These are phyloP conservation scores for Yamadazyma spencermartinsiae DNA, from an alignment of 1,139 yeast genomes.

Conservation along the genomic window DNA sequence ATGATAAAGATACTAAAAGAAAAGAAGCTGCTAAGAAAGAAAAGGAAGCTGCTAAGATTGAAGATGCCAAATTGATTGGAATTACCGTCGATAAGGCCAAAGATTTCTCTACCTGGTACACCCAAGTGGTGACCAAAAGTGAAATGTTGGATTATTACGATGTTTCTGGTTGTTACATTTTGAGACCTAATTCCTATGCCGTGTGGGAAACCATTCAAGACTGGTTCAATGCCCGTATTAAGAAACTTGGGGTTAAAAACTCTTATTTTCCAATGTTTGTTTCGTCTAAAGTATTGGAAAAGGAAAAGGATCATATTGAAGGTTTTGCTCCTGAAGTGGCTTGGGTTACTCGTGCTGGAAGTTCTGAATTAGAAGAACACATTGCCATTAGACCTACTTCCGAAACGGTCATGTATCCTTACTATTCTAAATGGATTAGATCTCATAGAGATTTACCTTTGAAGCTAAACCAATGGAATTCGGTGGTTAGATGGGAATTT, in stretches of 20 bases:
- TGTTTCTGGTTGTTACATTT: conserved; percentile 96
- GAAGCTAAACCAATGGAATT: conserved; percentile 97
- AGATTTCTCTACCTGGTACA: conserved; percentile 97
- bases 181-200: conserved; percentile 93
- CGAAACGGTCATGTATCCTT: conserved; percentile 99
- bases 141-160: conserved; percentile 98
- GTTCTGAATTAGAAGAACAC: conserved; percentile 93
- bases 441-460: conserved; percentile 97
- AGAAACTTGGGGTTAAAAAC: conserved; percentile 86
- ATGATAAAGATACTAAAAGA: conserved; percentile 25
- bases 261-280: conserved; percentile 99
- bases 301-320: conserved; percentile 98
- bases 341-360: conserved; percentile 98
- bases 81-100: conserved; percentile 89
- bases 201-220: conserved; percentile 94
- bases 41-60: conserved; percentile 57
- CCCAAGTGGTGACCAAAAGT: conserved; percentile 91
- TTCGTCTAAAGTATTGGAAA: conserved; percentile 86
- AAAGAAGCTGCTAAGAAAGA: conserved; percentile 31
- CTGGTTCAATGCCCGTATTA: conserved; percentile 81
- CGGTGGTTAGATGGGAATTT: conserved; percentile 99
- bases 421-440: conserved; percentile 98
- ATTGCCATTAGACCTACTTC: conserved; percentile 99
- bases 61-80: conserved; percentile 92
- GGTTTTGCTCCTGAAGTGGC: conserved; percentile 99